A percentile compares a stretch with the other conserved stretches of the same genome.
Conservation (phyloP, 371 early-diverging fungal genomes). For the Syncephalastrum racemosum region DNA sequence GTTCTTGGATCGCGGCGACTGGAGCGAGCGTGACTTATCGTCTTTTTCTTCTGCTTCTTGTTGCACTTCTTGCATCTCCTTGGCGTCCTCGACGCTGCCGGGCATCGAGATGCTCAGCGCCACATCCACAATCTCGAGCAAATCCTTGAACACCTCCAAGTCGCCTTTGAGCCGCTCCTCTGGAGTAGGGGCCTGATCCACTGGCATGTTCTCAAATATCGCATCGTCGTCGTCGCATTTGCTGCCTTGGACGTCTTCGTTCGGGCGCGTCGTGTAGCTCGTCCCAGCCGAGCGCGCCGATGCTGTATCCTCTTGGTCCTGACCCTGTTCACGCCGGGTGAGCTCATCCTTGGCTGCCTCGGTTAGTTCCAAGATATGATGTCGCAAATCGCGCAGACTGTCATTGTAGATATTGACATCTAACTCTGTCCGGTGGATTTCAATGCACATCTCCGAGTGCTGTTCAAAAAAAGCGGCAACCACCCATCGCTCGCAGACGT, state of each 20-base stretch:
- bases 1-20: slow-evolving; percentile 20
- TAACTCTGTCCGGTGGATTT: slow-evolving; percentile 80
- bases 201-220: slow-evolving; percentile 19
- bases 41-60: not conserved
- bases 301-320: not conserved
- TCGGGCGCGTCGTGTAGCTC: not conserved
- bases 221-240: slow-evolving; percentile 18
- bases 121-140: slow-evolving; percentile 41
- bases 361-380: slow-evolving; percentile 50
- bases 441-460: slow-evolving; percentile 73
- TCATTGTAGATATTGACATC: slow-evolving; percentile 76
- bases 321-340: not conserved
- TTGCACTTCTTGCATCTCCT: slow-evolving; percentile 1
- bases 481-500: slow-evolving; percentile 81
- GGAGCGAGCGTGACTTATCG: slow-evolving; percentile 15
- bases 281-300: not conserved
- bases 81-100: slow-evolving; percentile 30
- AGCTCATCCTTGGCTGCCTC: slow-evolving; percentile 20
- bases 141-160: slow-evolving; percentile 29
- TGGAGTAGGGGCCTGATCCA: slow-evolving; percentile 16
- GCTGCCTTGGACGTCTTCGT: slow-evolving; percentile 8
- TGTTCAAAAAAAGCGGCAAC: slow-evolving; percentile 76
- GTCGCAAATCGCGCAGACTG: slow-evolving; percentile 58
- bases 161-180: slow-evolving; percentile 25
- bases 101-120: slow-evolving; percentile 58